Evolutionary conservation across 495 filamentous ascomycete genomes (phyloP), one percentile per base, ranked within the genome.

Genomic region (Neurospora pannonica): DNA sequence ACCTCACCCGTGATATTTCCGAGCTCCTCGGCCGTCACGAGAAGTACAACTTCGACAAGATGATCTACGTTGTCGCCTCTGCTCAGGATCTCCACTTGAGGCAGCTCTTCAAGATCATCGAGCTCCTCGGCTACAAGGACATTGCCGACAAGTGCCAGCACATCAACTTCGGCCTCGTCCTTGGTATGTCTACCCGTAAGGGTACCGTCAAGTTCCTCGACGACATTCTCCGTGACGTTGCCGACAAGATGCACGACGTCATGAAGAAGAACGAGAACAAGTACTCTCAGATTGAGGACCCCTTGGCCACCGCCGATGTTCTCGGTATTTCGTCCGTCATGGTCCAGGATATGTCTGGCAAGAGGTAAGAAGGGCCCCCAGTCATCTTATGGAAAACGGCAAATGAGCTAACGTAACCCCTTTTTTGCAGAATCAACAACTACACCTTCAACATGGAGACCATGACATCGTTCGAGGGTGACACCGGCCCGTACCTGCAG

Each of bases 391-490:
- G 3, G 46, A 31, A 3, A 17, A 24, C 38, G 17, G 19, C 6
- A 34, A 62, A n/a, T 37, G 19, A 73, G 34, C 72, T 10, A 73
- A 7, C 13, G 31, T 72, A 13, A 39, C 5, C 36, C 4, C 17
- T 36, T 7, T 37, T 7, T 37, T 78, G 8, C 71, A 90, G 88
- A 75, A 87, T 88, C 75, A 90, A 89, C 77, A 88, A 89, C 79
- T 91, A 92, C 81, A 82, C 81, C 40, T 92, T 90, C 81, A 86
- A 91, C 79, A 86, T 90, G 80, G 86, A 87, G 13, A 82, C 85
- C 28, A 92, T 92, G 90, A 91, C 89, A 2, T 89, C 90, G 34
- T 92, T 92, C 74, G 90, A 92, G 78, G 89, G 90, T 69, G 90
- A 92, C 73, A 92, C 90, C 2, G 90, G 90, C 17, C 90, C 90